Evolutionary conservation across 305 asterid species (phyloP).

Genomic region (Fraxinus dipetala): DNA sequence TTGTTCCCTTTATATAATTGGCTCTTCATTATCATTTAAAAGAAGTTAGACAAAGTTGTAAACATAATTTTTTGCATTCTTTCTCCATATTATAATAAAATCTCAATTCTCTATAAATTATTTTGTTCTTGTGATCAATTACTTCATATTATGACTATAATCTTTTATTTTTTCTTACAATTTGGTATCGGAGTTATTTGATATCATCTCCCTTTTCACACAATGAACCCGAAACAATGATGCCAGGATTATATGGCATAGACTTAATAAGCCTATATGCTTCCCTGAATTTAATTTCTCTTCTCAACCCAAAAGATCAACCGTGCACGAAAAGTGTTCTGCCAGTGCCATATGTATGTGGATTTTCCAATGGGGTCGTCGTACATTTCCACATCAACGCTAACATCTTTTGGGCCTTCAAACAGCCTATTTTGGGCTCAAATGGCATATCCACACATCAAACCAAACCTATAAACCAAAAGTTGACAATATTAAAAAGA

Average conservation of each 20-base stretch:
- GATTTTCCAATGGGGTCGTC: neutral
- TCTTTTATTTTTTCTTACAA: too few species aligned
- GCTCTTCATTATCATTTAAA: too few species aligned
- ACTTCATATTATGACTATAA: too few species aligned
- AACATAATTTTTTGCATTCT: too few species aligned
- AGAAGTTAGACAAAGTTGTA: too few species aligned
- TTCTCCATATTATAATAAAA: too few species aligned
- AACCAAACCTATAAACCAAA: neutral
- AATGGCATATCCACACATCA: neutral
- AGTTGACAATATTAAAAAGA: neutral
- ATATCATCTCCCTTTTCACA: too few species aligned
- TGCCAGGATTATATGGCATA: constrained; percentile 57
- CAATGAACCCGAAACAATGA: constrained; percentile 43
- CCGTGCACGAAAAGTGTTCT: constrained; percentile 64
- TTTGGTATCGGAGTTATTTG: too few species aligned
- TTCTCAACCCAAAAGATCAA: constrained; percentile 66
- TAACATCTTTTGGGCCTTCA: neutral
- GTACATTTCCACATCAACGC: neutral
- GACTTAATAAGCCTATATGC: constrained; percentile 49
- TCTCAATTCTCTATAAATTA: too few species aligned
- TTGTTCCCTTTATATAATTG: too few species aligned
- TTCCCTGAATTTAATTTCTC: constrained; percentile 57
- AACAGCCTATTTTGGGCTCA: neutral
- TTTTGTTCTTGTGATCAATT: too few species aligned
- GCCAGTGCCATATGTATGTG: neutral